Base-by-base conservation (phyloP, 2,329 filamentous ascomycete species). In the Aspergillus costaricaensis region DNA sequence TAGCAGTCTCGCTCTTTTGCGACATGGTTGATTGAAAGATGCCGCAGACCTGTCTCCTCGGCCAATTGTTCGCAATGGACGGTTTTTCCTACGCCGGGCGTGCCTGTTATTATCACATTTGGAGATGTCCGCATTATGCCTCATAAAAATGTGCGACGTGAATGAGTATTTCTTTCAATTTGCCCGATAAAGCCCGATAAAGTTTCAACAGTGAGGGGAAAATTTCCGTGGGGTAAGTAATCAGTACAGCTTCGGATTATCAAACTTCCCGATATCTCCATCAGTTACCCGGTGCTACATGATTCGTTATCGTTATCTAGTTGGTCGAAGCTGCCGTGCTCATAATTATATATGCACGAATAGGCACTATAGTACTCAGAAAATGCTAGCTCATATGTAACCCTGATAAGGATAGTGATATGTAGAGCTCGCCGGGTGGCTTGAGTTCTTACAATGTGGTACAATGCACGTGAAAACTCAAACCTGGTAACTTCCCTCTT, bases 91-190 rank as follows among this genome's bases (percentile, higher is more conserved):
- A 96, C 92, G 58, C 95, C 95, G 0, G 95, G 95, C 19, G 95
- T 99, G 65, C 95, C 95, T 43, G 95, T 98, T 67, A 99, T 84
- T 68, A 99, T 90, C 71, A 99, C 92, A 77, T 98, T 99, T 30
- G 95, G 95, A 48, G 70, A 71, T 7, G 69, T 70, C 61, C 77
- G 72, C 76, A 78, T 79, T 8, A 43, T 71, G 62, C 48, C 53
- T 55, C 57, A 59, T 52, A 36, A 62, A 19, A 27, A n/a, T 15
- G 12, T 27, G 32, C 32, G 8, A 25, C 48, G 36, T 30, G 17
- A 39, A 47, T 47, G 25, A 8, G 25, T 55, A 38, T 21, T 14
- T 15, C 25, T 30, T 19, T 27, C 17, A 25, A 47, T 32, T 2
- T 44, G 38, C 43, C n/a, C n/a, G 41, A 44, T 44, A 21, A 32